Evolutionary conservation across 192 early-diverging fungal genomes (phyloP).

Genomic region (Gigaspora rosea): DNA sequence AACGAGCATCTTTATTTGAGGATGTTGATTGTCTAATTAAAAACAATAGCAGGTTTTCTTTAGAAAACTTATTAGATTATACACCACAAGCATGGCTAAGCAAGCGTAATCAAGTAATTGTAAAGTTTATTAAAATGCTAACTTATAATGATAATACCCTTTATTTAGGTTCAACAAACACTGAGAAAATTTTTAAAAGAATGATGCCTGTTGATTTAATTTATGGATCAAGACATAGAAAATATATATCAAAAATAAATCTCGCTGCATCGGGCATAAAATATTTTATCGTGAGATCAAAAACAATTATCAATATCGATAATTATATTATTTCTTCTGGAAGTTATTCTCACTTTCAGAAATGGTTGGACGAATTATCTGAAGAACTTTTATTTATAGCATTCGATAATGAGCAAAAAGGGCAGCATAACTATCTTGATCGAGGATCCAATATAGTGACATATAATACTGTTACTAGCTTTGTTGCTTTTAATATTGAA

Average conservation of each 20-base stretch:
- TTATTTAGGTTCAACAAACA: not conserved
- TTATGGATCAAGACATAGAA: conserved; percentile 17
- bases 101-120: conserved; percentile 18
- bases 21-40: conserved; percentile 16
- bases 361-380: not conserved
- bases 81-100: not conserved
- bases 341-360: too few species aligned
- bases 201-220: not conserved
- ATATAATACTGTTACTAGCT: conserved; percentile 6
- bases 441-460: conserved; percentile 12
- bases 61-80: conserved; percentile 6
- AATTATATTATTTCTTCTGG: too few species aligned
- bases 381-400: too few species aligned
- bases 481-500: too few species aligned
- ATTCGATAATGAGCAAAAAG: conserved; percentile 28
- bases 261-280: conserved; percentile 17
- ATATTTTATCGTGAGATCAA: conserved; percentile 19
- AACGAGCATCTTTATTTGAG: not conserved
- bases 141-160: conserved; percentile 11
- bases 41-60: too few species aligned
- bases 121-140: conserved; percentile 21
- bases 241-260: conserved; percentile 17
- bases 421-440: conserved; percentile 25
- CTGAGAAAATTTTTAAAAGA: conserved; percentile 3
- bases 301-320: too few species aligned